Base-by-base conservation (phyloP, 331 rosid genomes). In the Quercus lobata region DNA sequence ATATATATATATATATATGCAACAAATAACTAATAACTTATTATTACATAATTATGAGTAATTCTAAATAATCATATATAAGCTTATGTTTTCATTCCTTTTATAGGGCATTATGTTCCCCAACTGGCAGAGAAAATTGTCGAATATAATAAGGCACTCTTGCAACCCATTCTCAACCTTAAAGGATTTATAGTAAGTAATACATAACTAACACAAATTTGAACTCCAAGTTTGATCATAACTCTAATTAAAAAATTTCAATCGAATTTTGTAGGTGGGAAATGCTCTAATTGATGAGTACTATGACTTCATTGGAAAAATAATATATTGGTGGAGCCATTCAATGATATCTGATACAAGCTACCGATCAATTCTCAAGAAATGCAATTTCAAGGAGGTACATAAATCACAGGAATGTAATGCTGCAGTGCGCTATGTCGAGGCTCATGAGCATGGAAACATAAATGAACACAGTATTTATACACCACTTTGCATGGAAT, bases 281-380 rank as follows among this genome's bases (percentile, higher is more conserved):
- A 93, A 93, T 86, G 97, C 89, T 15, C 91, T 90, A 57, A 93
- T 91, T 7, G 96, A 93, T 83, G 82, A 66, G 71, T 87, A 89
- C 73, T 81, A 89, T 24, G 98, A 93, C 61, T 82, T 86, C 54
- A 53, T 91, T 29, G 97, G 97, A 87, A 93, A 95, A 5, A 89
- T 93, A 9, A 80, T 89, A 22, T 93, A 65, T 73, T 91, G 98
- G 98, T 93, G 98, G 98, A 90, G 83, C 27, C 98, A 91, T 81
- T 72, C 93, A 41, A 81, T 93, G 85, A 93, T 93, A 78, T 93
- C 98, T 2, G 96, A 93, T 79, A 74, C 75, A 0, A 87, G 95
- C 54, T 93, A 91, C 90, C 79, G 78, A 55, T 79, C 96, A 32
- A 91, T 93, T 76, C 84, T 91, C 74, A 80, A 76, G 57, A 24